These are phyloP conservation scores for Nemania serpens DNA, from an alignment of 2,329 filamentous ascomycete genomes.

Conservation along the genomic window DNA sequence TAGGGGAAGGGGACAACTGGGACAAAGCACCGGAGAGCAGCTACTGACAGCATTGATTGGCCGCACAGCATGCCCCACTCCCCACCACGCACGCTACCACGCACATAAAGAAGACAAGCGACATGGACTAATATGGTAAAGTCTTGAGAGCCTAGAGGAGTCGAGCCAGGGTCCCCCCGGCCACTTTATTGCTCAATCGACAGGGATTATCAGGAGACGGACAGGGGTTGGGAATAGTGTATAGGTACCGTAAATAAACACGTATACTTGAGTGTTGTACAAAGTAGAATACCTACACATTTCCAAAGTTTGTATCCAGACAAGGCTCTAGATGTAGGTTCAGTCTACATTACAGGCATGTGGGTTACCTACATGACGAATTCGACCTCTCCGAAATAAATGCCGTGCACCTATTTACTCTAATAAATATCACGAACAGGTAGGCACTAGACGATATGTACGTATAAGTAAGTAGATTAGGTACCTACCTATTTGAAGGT, in stretches of 20 bases:
- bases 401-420: no score
- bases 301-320: no score
- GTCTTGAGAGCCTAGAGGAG: constrained; percentile 11
- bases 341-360: no score
- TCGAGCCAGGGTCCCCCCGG: constrained; percentile 19
- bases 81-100: constrained; percentile 21
- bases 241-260: constrained; percentile 11
- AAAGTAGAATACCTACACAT: neutral
- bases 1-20: neutral
- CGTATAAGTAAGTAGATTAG: no score
- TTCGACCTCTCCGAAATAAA: no score
- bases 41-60: neutral
- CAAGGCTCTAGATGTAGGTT: no score
- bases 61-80: constrained; percentile 4
- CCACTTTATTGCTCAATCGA: constrained; percentile 21
- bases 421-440: no score
- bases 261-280: neutral
- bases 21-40: constrained; percentile 22
- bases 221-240: constrained; percentile 7
- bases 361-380: no score
- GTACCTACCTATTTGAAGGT: no score
- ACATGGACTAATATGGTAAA: constrained; percentile 3
- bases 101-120: constrained; percentile 18
- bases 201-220: constrained; percentile 27
- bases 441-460: no score